Base-by-base conservation (phyloP, 192 early-diverging fungal genomes). In the Coemansia sp. region DNA sequence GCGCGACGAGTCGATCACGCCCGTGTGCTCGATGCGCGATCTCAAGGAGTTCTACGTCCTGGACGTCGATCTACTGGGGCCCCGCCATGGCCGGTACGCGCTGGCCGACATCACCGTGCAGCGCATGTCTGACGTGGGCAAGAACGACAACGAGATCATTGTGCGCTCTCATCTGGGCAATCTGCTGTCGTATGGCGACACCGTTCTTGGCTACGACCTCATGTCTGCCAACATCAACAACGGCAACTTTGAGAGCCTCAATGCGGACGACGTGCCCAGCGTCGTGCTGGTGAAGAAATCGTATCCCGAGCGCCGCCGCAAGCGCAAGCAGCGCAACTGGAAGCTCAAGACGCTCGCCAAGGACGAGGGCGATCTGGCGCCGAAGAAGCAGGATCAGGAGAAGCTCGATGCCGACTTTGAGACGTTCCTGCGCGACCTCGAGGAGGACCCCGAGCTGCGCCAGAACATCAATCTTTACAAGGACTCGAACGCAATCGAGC, bases 361-460 rank as follows among this genome's bases (percentile, higher is more conserved):
- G 84, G 93, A 95, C 75, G 84, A 90, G 55, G 94, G 93, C 65
- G 93, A 94, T n/a, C 82, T 88, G 71, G 79, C 79, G 18, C 73
- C 83, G 13, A 85, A 86, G 65, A 93, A 93, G 67, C 82, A 88
- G 62, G 94, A 95, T 27, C 74, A 83, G 70, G 85, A 85, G 46
- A 83, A 84, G 64, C 85, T 87, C 48, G 93, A 97, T 56, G 75
- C 89, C 46, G 97, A 99, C 78, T 92, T 90, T 70, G 97, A 99
- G 74, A 69, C 91, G 66, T 99, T 99, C 83, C 81, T 97, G 88
- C 88, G 93, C 66, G 97, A 99, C 82, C 82, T 99, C 51, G 97
- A 99, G 80, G 97, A 99, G 80, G 97, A 99, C 83, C 84, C 93
- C 25, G 97, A 99, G 81, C 85, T 98, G 60, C 85, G 97, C 56